Percentiles rank a stretch among this genome's conserved stretches.
phyloP scores from a whole-genome alignment of 305 asterid species.

The Fraxinus sp. region DNA sequence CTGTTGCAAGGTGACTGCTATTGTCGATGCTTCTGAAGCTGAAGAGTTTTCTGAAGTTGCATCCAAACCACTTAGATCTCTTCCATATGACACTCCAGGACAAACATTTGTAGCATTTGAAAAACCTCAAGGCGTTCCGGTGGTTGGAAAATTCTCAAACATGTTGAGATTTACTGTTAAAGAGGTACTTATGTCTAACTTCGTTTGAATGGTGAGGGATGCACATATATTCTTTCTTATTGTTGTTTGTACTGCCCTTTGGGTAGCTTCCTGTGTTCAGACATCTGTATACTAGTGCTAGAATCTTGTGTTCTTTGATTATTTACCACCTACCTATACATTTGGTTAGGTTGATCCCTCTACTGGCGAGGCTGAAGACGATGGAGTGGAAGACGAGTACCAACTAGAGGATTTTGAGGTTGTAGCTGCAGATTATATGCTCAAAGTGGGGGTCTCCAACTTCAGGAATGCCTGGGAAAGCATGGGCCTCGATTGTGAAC shows the following conservation, averaged over 20 bases:
- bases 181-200: conserved; percentile 56
- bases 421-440: conserved; percentile 79
- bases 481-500: conserved; percentile 66
- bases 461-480: conserved; percentile 94
- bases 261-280: background rate
- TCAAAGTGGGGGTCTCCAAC: conserved; percentile 81
- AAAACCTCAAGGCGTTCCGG: conserved; percentile 80
- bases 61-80: conserved; percentile 65
- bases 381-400: conserved; percentile 92
- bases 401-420: conserved; percentile 90
- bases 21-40: conserved; percentile 90
- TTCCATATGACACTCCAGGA: conserved; percentile 80
- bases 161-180: conserved; percentile 69
- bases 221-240: conserved; percentile 7
- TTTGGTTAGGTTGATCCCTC: conserved; percentile 70
- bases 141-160: conserved; percentile 81
- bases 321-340: conserved; percentile 7
- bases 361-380: conserved; percentile 88
- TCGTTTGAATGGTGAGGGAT: background rate
- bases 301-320: background rate
- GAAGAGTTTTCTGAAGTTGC: conserved; percentile 86
- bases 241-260: background rate
- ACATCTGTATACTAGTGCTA: background rate
- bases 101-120: conserved; percentile 88
- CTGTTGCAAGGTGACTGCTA: conserved; percentile 65